Evolutionary conservation across 306 rosid species (phyloP), one percentile per base, ranked within the genome.

Genomic region (Fagus crenata): DNA sequence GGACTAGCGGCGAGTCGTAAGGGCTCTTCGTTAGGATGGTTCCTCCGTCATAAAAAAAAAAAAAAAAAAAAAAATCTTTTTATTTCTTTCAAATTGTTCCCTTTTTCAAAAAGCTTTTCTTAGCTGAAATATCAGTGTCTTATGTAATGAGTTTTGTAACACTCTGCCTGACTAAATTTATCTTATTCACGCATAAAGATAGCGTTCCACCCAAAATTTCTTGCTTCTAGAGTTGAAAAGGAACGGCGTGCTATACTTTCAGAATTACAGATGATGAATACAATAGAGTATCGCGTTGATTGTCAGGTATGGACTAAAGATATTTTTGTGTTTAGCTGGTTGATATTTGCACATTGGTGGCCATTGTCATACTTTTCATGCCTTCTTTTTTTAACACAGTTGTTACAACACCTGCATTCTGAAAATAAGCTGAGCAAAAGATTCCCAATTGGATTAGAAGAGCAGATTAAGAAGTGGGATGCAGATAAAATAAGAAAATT

Each of bases 181-280:
- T 60, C 75, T 86, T 75, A 53, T 85, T 80, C 75, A 82, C 82
- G 79, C 77, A 49, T 73, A 83, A 90, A 95, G 97, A 95, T 95
- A 75, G 96, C 97, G 43, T 95, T 95, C 88, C 93, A 92, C 75
- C 99, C 99, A 6, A 95, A 91, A 81, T 95, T 95, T 80, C 99
- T 95, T 82, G 75, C 99, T 73, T 95, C 99, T 73, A 89, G 99
- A 77, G 92, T 95, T 85, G 99, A 95, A 83, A 95, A 95, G 72
- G 99, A 95, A 84, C 88, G 97, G 61, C 97, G 96, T 71, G 99
- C 99, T 54, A 95, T 95, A 77, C 97, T 95, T 69, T 95, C 99
- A 37, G 97, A 95, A 86, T 88, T 95, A 81, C 99, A 95, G 83
- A 95, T 95, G 99, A 92, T 95, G 99, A 95, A 95, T 79, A 95